Conservation (phyloP, 345 rosid genomes). For the Melastoma malabathricum region DNA sequence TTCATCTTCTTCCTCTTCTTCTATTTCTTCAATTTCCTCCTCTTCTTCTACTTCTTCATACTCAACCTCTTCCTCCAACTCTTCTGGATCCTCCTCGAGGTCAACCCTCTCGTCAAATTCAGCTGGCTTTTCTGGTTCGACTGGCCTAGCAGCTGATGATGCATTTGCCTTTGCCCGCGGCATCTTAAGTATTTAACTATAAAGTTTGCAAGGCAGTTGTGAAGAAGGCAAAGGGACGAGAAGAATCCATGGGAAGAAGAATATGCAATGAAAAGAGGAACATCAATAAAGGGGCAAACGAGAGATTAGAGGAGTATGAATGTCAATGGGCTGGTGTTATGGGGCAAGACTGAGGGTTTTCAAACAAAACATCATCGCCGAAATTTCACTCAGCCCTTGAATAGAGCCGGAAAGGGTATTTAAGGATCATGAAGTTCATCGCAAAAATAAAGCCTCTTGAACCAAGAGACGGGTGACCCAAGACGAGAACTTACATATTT, state of each 20-base stretch:
- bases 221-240: constrained; percentile 75
- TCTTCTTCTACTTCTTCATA: constrained; percentile 64
- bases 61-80: constrained; percentile 75
- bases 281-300: constrained; percentile 69
- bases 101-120: constrained; percentile 61
- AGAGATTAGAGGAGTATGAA: constrained; percentile 43
- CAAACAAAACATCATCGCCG: constrained; percentile 2
- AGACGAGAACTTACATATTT: constrained; percentile 12
- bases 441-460: constrained; percentile 26
- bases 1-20: constrained; percentile 35
- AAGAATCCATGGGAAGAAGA: constrained; percentile 73
- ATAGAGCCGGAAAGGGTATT: no score
- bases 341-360: constrained; percentile 40
- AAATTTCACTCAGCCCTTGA: no score
- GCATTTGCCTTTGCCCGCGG: constrained; percentile 57
- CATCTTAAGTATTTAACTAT: constrained; percentile 63
- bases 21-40: constrained; percentile 33
- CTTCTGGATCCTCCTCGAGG: constrained; percentile 62
- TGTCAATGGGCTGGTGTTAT: constrained; percentile 42
- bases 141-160: constrained; percentile 27
- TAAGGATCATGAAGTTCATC: constrained; percentile 30
- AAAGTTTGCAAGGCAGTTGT: constrained; percentile 76
- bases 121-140: constrained; percentile 35
- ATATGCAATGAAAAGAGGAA: constrained; percentile 56
- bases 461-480: constrained; percentile 24